phyloP scores from a whole-genome alignment of 805 yeast genomes.

The Myxozyma lipomycoides region DNA sequence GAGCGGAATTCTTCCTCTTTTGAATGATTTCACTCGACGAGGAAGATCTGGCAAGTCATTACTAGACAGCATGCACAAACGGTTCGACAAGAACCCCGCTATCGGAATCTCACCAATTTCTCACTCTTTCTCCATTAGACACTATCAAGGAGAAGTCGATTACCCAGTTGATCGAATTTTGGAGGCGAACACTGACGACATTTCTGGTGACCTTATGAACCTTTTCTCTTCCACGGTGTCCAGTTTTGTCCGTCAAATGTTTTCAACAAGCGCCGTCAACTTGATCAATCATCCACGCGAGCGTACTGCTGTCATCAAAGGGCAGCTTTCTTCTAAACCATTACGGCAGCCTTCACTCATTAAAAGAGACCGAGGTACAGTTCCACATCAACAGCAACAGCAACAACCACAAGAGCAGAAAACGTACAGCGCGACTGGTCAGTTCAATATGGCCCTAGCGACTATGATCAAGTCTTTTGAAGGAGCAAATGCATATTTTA shows the following conservation, averaged over 20 bases:
- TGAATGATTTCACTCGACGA: constrained; percentile 40
- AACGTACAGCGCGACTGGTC: constrained; percentile 35
- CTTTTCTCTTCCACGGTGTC: constrained; percentile 41
- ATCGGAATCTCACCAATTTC: constrained; percentile 24
- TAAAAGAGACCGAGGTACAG: constrained; percentile 24
- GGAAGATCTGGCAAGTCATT: constrained; percentile 37
- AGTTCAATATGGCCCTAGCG: constrained; percentile 38
- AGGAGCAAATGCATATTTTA: constrained; percentile 41
- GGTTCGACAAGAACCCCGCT: constrained; percentile 35
- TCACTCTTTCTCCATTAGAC: constrained; percentile 46
- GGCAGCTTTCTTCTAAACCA: constrained; percentile 42
- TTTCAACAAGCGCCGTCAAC: constrained; percentile 39
- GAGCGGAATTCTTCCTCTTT: constrained; percentile 38
- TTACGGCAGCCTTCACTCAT: constrained; percentile 40
- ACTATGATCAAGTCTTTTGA: constrained; percentile 39
- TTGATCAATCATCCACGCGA: constrained; percentile 35
- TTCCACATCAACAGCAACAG: too few relatives aligned
- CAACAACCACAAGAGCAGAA: constrained; percentile 8
- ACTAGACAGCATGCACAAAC: constrained; percentile 34
- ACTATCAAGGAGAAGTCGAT: constrained; percentile 58
- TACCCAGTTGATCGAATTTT: constrained; percentile 51
- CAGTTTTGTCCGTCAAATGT: constrained; percentile 37
- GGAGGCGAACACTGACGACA: constrained; percentile 51
- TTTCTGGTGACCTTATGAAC: constrained; percentile 42
- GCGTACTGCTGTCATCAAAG: constrained; percentile 37